These are phyloP conservation scores for Yamadazyma phyllophila DNA, from an alignment of 805 yeast species.

Conservation along the genomic window DNA sequence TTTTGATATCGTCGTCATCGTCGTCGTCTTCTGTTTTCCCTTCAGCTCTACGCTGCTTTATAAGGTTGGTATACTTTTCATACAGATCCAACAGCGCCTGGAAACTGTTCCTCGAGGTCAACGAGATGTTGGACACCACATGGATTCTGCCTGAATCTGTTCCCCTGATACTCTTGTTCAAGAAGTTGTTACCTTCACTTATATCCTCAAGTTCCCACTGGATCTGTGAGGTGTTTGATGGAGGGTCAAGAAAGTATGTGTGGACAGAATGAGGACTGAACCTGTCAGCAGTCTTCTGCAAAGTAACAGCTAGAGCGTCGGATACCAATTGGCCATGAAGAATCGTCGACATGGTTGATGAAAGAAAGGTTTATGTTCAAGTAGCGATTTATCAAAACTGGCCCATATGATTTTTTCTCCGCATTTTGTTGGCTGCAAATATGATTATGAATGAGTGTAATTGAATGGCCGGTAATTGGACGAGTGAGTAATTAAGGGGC, in stretches of 20 bases:
- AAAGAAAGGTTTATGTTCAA: background rate
- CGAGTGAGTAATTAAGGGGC: background rate
- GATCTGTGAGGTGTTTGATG: conserved; percentile 13
- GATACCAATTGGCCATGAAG: conserved; percentile 1
- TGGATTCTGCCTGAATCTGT: conserved; percentile 24
- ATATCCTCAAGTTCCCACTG: conserved; percentile 23
- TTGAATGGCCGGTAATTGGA: background rate
- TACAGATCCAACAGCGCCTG: conserved; percentile 19
- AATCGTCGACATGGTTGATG: background rate
- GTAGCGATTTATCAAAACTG: background rate
- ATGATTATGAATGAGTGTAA: background rate
- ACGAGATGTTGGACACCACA: conserved; percentile 30
- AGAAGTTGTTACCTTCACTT: conserved; percentile 36
- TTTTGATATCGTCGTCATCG: conserved; percentile 24
- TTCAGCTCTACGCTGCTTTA: conserved; percentile 22
- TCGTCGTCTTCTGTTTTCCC: conserved; percentile 17
- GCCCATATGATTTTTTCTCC: conserved; percentile 4
- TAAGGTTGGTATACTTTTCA: conserved; percentile 18
- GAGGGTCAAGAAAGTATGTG: conserved; percentile 19
- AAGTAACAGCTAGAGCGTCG: background rate
- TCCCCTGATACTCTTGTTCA: conserved; percentile 30
- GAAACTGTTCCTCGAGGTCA: conserved; percentile 32
- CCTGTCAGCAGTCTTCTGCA: background rate
- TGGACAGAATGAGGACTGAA: conserved; percentile 28
- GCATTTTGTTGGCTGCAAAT: conserved; percentile 7